Evolutionary conservation across 306 rosid genomes (phyloP).

Genomic region (Potentilla sterilis): DNA sequence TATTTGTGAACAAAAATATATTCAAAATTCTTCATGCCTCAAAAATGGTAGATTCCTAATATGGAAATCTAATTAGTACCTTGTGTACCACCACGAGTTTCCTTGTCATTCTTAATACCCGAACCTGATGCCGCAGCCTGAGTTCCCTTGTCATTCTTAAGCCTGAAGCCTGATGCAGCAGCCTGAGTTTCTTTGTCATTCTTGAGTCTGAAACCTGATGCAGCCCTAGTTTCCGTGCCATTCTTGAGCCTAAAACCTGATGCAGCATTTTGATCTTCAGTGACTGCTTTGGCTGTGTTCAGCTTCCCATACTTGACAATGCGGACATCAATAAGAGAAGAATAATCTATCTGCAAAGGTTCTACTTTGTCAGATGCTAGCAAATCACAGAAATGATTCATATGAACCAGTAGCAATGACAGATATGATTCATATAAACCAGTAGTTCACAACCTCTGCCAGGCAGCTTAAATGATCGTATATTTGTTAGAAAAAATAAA

Average conservation of each 20-base stretch:
- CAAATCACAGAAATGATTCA: constrained; percentile 6
- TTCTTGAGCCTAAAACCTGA: constrained; percentile 26
- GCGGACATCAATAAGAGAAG: constrained; percentile 50
- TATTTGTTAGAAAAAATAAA: background rate
- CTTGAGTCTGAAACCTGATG: constrained; percentile 27
- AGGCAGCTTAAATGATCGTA: background rate
- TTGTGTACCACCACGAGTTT: constrained; percentile 30
- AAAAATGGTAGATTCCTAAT: background rate
- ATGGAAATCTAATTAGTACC: constrained; percentile 40
- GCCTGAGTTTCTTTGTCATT: constrained; percentile 27
- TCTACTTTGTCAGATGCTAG: constrained; percentile 26
- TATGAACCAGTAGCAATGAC: background rate
- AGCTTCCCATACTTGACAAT: constrained; percentile 37
- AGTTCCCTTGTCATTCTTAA: constrained; percentile 22
- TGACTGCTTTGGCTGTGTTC: constrained; percentile 25
- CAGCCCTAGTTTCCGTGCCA: background rate
- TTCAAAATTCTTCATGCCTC: constrained; percentile 14
- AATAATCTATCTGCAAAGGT: constrained; percentile 46
- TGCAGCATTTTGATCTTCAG: constrained; percentile 19
- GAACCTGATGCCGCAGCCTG: constrained; percentile 39
- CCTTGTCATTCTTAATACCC: constrained; percentile 10
- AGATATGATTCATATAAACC: background rate
- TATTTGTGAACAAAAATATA: constrained; percentile 11
- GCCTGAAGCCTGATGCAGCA: constrained; percentile 38
- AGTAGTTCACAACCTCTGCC: constrained; percentile 11